A percentile compares a stretch with the other conserved stretches of the same genome.
phyloP scores from a whole-genome alignment of 2,329 filamentous ascomycete genomes.

The Cordyceps cateniannulata region DNA sequence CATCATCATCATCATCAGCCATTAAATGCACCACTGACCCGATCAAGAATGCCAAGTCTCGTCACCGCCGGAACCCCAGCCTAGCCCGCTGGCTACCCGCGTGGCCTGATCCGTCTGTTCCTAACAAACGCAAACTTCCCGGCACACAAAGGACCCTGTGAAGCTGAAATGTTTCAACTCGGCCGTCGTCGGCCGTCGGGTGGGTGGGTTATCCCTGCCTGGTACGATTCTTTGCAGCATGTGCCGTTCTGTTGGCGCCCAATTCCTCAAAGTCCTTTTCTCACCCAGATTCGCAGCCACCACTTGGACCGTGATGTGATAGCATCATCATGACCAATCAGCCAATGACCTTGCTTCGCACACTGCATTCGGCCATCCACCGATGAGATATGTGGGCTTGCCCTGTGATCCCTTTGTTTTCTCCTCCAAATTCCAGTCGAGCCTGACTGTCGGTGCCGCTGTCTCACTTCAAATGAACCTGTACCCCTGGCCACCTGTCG shows the following conservation, averaged over 20 bases:
- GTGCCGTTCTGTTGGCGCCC: too few relatives aligned
- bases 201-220: too few relatives aligned
- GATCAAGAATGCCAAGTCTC: not conserved
- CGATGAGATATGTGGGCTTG: conserved; percentile 4
- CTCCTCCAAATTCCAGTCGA: not conserved
- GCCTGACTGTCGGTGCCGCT: conserved; percentile 1
- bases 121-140: not conserved
- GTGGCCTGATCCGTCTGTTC: not conserved
- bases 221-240: too few relatives aligned
- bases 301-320: too few relatives aligned
- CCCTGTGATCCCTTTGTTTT: not conserved
- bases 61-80: too few relatives aligned
- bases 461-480: not conserved
- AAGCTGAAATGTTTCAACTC: conserved; percentile 6
- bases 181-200: too few relatives aligned
- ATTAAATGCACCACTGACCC: too few relatives aligned
- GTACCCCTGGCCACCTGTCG: not conserved
- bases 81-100: too few relatives aligned
- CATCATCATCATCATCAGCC: too few relatives aligned
- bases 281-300: not conserved
- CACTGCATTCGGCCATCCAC: not conserved
- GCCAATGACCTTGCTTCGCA: too few relatives aligned
- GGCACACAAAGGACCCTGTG: not conserved
- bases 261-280: not conserved
- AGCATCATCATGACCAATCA: not conserved